Percentiles rank a stretch among this genome's conserved stretches.
Evolutionary conservation across 495 filamentous ascomycete genomes (phyloP).

Genomic region (Aspergillus leporis): DNA sequence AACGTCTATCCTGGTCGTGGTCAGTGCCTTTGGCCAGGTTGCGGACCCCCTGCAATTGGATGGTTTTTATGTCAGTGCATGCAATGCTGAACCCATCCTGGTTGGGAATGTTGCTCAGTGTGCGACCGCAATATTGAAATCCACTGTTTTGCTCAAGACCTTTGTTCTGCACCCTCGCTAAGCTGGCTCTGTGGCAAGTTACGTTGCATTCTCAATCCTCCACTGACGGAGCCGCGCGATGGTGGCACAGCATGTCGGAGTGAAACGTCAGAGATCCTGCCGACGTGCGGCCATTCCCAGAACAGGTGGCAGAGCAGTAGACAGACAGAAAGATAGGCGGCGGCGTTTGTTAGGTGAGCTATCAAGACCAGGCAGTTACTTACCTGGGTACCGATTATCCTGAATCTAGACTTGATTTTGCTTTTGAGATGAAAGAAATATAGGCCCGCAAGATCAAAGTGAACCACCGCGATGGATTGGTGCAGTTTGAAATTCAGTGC

Average conservation of each 20-base stretch:
- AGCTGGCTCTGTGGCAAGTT: neutral
- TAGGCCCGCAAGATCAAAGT: neutral
- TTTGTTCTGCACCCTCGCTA: neutral
- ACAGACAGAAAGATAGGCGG: no score
- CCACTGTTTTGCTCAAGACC: neutral
- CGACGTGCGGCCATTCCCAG: neutral
- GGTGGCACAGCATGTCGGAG: neutral
- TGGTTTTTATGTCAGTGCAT: neutral
- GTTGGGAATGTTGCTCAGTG: neutral
- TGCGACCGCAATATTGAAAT: neutral
- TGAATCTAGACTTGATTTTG: constrained; percentile 1
- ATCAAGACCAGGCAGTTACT: neutral
- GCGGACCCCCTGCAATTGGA: neutral
- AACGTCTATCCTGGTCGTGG: neutral
- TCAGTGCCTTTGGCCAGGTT: neutral
- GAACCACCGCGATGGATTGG: neutral
- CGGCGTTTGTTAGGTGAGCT: neutral
- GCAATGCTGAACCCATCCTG: neutral
- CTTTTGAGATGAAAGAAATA: neutral
- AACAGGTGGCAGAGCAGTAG: neutral
- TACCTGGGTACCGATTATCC: neutral
- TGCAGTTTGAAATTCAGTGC: neutral
- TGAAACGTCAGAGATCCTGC: constrained; percentile 2
- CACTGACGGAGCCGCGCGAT: neutral
- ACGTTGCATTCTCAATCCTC: constrained; percentile 1